A percentile compares a stretch with the other conserved stretches of the same genome.
These are phyloP conservation scores for Ramalina intermedia DNA, from an alignment of 495 filamentous ascomycete genomes.

Conservation along the genomic window DNA sequence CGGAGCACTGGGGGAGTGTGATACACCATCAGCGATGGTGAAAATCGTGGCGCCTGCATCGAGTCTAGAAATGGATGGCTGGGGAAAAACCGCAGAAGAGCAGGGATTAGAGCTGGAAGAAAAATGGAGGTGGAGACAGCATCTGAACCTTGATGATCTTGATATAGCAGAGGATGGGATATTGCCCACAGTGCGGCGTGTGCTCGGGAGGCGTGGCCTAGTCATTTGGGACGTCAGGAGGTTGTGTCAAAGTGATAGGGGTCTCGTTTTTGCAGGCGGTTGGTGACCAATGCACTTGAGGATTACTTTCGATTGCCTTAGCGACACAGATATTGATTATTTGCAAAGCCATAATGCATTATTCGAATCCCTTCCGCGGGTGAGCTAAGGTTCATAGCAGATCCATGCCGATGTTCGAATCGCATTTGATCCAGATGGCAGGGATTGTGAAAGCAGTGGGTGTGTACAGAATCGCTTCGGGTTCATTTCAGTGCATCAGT, in stretches of 20 bases:
- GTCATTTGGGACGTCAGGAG: slow-evolving; percentile 56
- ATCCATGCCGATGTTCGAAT: no score
- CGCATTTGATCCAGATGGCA: no score
- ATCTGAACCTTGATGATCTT: slow-evolving; percentile 85
- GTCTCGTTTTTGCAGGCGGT: background rate
- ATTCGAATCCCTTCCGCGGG: no score
- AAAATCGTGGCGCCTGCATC: slow-evolving; percentile 15
- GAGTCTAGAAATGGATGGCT: slow-evolving; percentile 11
- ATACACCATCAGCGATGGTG: background rate
- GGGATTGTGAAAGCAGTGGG: no score
- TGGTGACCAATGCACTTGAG: background rate
- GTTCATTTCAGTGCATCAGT: no score
- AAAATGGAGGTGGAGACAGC: slow-evolving; percentile 56
- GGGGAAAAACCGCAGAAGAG: background rate
- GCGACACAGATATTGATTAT: no score
- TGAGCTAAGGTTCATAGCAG: no score
- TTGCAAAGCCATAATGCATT: no score
- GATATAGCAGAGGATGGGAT: slow-evolving; percentile 81
- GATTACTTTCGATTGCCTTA: no score
- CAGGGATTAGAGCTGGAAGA: slow-evolving; percentile 4
- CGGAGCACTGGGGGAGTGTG: slow-evolving; percentile 39
- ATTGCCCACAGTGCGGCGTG: slow-evolving; percentile 52
- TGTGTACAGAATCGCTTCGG: no score
- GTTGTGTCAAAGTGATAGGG: slow-evolving; percentile 9
- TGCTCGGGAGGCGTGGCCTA: slow-evolving; percentile 69